Conservation (phyloP, 495 filamentous ascomycete genomes). For the Aspergillus taichungensis region DNA sequence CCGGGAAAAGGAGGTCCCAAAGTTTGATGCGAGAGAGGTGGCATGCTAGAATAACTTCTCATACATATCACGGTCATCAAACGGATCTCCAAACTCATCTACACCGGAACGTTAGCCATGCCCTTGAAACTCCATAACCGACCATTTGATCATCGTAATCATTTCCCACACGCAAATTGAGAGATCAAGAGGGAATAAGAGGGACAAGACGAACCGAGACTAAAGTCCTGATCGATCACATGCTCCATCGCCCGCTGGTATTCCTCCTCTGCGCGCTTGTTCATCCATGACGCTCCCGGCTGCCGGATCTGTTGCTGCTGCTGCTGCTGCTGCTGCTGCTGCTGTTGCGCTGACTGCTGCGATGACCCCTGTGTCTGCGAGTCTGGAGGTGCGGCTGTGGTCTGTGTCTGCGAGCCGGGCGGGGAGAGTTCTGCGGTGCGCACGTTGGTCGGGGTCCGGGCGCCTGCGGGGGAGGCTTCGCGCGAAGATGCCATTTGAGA, state of each 20-base stretch:
- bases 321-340: conserved; percentile 1
- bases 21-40: too few relatives aligned
- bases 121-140: not conserved
- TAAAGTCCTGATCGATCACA: conserved; percentile 42
- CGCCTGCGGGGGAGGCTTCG: conserved; percentile 26
- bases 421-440: conserved; percentile 42
- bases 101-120: conserved; percentile 1
- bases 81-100: conserved; percentile 48
- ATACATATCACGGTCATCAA: conserved; percentile 55
- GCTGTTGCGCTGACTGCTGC: not conserved
- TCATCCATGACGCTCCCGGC: conserved; percentile 48
- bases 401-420: conserved; percentile 42
- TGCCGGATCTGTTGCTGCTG: conserved; percentile 3
- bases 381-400: conserved; percentile 1
- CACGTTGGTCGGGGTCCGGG: conserved; percentile 29
- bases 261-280: conserved; percentile 53
- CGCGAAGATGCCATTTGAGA: conserved; percentile 49
- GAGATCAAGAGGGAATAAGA: not conserved
- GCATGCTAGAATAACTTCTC: conserved; percentile 40
- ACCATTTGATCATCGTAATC: not conserved
- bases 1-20: not conserved
- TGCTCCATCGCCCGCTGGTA: conserved; percentile 41
- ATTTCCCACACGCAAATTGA: not conserved
- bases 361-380: too few relatives aligned
- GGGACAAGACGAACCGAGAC: conserved; percentile 21